Conservation (phyloP, 202 grass and related monocot species). For the Panicum virgatum region DNA sequence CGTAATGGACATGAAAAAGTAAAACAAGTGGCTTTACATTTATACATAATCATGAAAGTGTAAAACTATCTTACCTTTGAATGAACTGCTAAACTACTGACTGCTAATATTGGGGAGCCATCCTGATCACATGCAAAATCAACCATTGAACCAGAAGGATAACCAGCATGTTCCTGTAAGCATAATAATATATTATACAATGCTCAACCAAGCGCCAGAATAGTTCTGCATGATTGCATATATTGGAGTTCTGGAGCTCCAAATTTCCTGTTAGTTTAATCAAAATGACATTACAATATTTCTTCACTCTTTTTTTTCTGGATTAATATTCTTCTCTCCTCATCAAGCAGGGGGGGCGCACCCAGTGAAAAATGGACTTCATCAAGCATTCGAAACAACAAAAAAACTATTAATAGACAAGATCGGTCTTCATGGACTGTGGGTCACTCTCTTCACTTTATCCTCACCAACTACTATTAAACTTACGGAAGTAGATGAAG, state of each 20-base stretch:
- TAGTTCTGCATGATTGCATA: background rate
- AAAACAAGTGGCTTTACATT: no score
- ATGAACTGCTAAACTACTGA: conserved; percentile 90
- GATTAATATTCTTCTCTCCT: background rate
- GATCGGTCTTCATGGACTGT: background rate
- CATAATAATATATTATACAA: conserved; percentile 23
- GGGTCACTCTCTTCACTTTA: background rate
- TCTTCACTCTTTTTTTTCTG: background rate
- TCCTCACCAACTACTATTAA: background rate
- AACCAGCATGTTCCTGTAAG: conserved; percentile 74
- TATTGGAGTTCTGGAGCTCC: background rate
- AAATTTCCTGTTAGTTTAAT: conserved; percentile 4
- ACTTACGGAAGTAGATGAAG: background rate
- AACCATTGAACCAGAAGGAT: conserved; percentile 94
- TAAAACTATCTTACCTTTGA: conserved; percentile 61
- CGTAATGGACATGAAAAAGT: background rate
- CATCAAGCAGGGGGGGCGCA: background rate
- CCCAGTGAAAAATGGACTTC: background rate
- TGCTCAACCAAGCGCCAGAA: background rate
- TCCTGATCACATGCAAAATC: conserved; percentile 85
- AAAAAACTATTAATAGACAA: background rate
- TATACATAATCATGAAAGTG: no score
- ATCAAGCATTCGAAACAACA: background rate
- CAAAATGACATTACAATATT: background rate
- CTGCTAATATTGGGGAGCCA: conserved; percentile 88